Evolutionary conservation across 805 yeast genomes (phyloP), one percentile per base, ranked within the genome.

Genomic region (Kodamaea kakaduensis): DNA sequence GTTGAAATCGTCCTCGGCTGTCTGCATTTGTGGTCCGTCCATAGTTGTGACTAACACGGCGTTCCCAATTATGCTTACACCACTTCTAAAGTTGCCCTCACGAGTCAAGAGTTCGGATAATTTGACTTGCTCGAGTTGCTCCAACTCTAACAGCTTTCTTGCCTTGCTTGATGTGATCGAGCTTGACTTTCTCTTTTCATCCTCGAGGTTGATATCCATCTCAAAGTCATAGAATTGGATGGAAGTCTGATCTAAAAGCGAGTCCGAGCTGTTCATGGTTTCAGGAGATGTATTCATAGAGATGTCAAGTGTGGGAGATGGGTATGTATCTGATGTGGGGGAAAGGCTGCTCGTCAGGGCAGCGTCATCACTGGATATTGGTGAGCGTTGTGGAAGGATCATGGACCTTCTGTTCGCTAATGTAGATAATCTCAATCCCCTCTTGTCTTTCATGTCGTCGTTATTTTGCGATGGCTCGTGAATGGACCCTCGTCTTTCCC

Each of bases 221-320:
- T 47, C 53, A 23, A 41, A 42, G 35, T 51, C 50, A 16, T 37
- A 36, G 24, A 45, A 39, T 21, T 42, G 45, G 19, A 50, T 42
- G 6, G 53, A 46, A 1, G 48, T 37, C 30, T 44, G 49, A 20
- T 48, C 52, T 31, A 45, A 31, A n/a, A 48, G 32, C 7, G 49
- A 34, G 32, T 48, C 51, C n/a, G 40, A 43, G 2, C 48, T 40
- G 31, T 25, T 43, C 13, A 39, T 19, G 10, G 54, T 44, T 14
- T 46, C 48, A 8, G 45, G 40, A 3, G 48, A 25, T n/a, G 16
- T 24, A n/a, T 38, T 32, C 10, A 35, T 26, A n/a, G 36, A 12
- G 27, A 12, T 12, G 7, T 23, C 29, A 12, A 15, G 4, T 3
- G 18, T 15, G 9, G 29, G 29, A 14, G 29, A 26, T 5, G 29